These are phyloP conservation scores for Clarireedia monteithiana DNA, from an alignment of 2,329 filamentous ascomycete genomes.

Conservation along the genomic window DNA sequence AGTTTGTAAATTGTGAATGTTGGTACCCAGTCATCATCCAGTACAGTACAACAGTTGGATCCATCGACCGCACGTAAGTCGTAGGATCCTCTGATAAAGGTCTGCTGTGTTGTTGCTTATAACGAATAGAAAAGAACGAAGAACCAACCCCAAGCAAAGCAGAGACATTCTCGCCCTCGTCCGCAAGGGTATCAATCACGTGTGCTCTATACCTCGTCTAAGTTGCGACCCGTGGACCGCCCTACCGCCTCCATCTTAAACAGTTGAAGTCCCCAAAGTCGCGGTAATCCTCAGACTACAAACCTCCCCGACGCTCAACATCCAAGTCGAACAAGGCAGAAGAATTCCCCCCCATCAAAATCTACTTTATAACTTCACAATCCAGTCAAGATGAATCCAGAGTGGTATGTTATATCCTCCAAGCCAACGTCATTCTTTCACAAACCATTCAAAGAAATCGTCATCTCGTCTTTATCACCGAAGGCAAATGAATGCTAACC, in stretches of 20 bases:
- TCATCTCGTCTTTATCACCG: neutral
- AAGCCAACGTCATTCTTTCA: constrained; percentile 9
- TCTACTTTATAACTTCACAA: constrained; percentile 1
- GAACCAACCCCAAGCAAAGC: neutral
- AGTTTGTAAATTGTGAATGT: no score
- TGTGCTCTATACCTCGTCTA: constrained; percentile 7
- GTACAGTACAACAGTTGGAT: no score
- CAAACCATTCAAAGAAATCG: constrained; percentile 9
- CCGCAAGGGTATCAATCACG: constrained; percentile 1
- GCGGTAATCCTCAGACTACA: constrained; percentile 4
- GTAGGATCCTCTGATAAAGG: no score
- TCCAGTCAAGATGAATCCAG: constrained; percentile 71
- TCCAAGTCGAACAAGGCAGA: constrained; percentile 1
- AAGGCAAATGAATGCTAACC: neutral
- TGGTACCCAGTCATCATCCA: no score
- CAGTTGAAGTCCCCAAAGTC: constrained; percentile 7
- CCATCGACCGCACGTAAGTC: no score
- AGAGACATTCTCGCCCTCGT: neutral
- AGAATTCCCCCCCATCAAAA: constrained; percentile 6
- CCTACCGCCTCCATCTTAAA: constrained; percentile 10
- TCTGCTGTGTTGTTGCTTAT: no score
- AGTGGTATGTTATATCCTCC: constrained; percentile 60
- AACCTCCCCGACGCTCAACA: neutral
- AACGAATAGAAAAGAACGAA: no score
- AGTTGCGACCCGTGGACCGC: constrained; percentile 1